Evolutionary conservation across 1,139 yeast species (phyloP).

Genomic region (Kodamaea fungicola): DNA sequence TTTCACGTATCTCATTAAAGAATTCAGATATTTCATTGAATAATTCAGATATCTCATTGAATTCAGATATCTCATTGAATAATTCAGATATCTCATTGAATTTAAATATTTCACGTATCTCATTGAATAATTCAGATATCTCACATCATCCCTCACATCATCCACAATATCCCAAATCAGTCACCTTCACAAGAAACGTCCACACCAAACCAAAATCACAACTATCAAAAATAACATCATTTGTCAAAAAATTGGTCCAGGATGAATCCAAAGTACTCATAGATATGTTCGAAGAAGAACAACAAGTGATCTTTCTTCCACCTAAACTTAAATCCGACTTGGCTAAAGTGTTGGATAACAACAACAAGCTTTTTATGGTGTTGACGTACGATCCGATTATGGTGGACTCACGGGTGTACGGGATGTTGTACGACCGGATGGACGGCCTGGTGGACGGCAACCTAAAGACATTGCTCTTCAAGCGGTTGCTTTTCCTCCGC

Average conservation of each 20-base stretch:
- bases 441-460: slow-evolving; percentile 19
- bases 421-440: slow-evolving; percentile 18
- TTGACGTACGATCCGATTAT: slow-evolving; percentile 32
- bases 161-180: no score
- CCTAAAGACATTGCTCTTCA: slow-evolving; percentile 20
- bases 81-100: no score
- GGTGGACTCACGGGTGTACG: slow-evolving; percentile 29
- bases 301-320: slow-evolving; percentile 9
- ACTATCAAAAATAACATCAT: not conserved
- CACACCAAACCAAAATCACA: no score
- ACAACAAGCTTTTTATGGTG: slow-evolving; percentile 27
- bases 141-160: no score
- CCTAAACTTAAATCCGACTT: slow-evolving; percentile 17
- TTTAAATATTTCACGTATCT: no score
- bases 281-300: not conserved
- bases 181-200: no score
- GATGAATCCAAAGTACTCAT: slow-evolving; percentile 7
- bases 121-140: no score
- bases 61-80: no score
- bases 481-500: slow-evolving; percentile 30
- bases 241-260: slow-evolving; percentile 6
- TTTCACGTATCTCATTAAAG: no score
- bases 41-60: no score
- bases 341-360: slow-evolving; percentile 22
- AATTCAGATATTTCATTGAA: no score